These are phyloP conservation scores for Fusarium keratoplasticum DNA, from an alignment of 2,329 filamentous ascomycete species.

Conservation along the genomic window DNA sequence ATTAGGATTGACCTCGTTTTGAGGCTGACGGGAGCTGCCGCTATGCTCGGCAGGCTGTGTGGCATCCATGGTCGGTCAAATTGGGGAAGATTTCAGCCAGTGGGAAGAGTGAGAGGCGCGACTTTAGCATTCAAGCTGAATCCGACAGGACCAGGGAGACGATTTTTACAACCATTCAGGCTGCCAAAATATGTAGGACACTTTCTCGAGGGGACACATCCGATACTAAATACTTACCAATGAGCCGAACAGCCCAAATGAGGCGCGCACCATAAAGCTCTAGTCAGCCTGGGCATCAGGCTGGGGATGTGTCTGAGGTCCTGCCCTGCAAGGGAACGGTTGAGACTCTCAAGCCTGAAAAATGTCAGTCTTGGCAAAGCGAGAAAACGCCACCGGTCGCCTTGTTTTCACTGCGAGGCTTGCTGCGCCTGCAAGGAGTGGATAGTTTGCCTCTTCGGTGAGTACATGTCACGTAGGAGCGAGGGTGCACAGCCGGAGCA, in stretches of 20 bases:
- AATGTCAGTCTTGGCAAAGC: background rate
- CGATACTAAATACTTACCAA: background rate
- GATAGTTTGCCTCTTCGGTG: background rate
- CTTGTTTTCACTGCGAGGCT: background rate
- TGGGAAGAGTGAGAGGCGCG: background rate
- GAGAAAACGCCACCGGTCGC: background rate
- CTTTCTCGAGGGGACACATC: background rate
- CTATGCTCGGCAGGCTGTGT: background rate
- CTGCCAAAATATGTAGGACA: background rate
- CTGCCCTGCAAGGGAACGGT: background rate
- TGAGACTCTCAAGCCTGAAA: no score
- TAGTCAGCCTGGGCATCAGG: background rate
- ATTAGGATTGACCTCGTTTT: background rate
- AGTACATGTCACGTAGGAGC: fast-evolving
- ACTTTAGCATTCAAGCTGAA: background rate
- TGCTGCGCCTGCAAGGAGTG: background rate
- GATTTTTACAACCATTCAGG: background rate
- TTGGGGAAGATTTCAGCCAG: background rate
- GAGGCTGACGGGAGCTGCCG: background rate
- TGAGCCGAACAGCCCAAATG: background rate
- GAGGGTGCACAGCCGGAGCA: background rate
- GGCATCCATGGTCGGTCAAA: background rate
- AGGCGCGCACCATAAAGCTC: background rate
- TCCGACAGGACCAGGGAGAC: background rate
- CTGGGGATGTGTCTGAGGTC: background rate